A percentile compares a stretch with the other conserved stretches of the same genome.
These are phyloP conservation scores for Veloporphyrellus conicus DNA, from an alignment of 1,284 basidiomycete genomes.

Conservation along the genomic window DNA sequence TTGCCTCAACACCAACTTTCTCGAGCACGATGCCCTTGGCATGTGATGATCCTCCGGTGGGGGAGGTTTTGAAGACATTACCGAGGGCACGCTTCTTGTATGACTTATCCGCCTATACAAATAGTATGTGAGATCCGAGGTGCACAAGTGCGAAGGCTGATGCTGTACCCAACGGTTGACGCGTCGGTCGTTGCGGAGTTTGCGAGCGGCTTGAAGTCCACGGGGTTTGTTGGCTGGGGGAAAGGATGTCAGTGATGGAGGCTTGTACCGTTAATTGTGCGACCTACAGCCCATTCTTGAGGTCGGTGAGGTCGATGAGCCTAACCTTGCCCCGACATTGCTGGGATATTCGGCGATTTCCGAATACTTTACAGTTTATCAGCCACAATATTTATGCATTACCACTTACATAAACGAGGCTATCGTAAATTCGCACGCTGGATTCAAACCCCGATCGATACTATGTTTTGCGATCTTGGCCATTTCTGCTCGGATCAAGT, in stretches of 20 bases:
- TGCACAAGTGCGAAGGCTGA: conserved; percentile 1
- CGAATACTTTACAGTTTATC: conserved; percentile 37
- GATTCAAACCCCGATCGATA: no score
- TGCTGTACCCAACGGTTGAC: conserved; percentile 94
- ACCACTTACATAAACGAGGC: no score
- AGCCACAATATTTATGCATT: conserved; percentile 21
- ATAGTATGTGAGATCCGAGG: conserved; percentile 12
- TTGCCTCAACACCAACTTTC: conserved; percentile 93
- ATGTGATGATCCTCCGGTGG: conserved; percentile 98
- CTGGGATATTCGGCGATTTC: conserved; percentile 23
- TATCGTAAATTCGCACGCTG: background rate
- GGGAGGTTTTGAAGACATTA: conserved; percentile 99
- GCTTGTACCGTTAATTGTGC: conserved; percentile 16
- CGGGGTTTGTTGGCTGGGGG: conserved; percentile 89
- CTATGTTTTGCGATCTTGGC: no score
- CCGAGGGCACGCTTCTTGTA: conserved; percentile 99
- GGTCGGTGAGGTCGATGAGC: conserved; percentile 44
- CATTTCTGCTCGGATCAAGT: no score
- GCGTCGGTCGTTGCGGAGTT: conserved; percentile 91
- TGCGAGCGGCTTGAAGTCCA: conserved; percentile 98
- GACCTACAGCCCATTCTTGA: conserved; percentile 80
- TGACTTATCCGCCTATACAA: conserved; percentile 84
- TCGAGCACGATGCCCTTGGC: conserved; percentile 99
- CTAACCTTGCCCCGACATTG: conserved; percentile 14
- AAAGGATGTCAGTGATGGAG: conserved; percentile 12